Conservation (phyloP, 257 asterid species). For the Plantago ovata region DNA sequence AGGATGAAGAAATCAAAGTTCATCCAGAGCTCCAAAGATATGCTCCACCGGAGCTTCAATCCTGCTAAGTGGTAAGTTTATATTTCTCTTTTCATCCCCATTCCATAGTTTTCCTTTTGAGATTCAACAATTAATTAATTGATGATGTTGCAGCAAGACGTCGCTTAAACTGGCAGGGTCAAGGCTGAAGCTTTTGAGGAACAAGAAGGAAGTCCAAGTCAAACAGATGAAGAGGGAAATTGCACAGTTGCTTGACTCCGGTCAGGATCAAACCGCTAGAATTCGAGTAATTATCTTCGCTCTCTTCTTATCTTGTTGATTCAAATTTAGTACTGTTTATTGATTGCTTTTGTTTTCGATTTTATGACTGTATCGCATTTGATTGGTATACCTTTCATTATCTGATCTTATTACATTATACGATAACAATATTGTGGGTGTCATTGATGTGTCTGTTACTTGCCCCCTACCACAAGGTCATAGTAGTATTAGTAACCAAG, state of each 20-base stretch:
- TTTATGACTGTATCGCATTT: no score
- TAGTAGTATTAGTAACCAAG: no score
- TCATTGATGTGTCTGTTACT: no score
- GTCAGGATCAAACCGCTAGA: conserved; percentile 74
- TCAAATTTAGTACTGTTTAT: no score
- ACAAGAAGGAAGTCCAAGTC: conserved; percentile 75
- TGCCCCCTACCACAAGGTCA: no score
- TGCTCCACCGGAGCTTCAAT: conserved; percentile 76
- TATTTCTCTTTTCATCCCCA: conserved; percentile 1
- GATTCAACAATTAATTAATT: neutral
- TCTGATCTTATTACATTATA: no score
- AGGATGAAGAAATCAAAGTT: conserved; percentile 77
- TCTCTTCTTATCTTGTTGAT: neutral
- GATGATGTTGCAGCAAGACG: conserved; percentile 65
- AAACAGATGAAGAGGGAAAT: conserved; percentile 80
- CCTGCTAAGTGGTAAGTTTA: conserved; percentile 77
- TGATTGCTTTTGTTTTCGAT: no score
- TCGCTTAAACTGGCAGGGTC: conserved; percentile 67
- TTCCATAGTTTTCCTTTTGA: neutral
- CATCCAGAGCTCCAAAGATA: conserved; percentile 61
- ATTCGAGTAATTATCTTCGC: conserved; percentile 53
- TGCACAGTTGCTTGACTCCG: conserved; percentile 73
- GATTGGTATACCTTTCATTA: no score
- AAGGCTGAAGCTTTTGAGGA: conserved; percentile 73
- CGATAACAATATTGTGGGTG: no score